Evolutionary conservation across 805 yeast genomes (phyloP).

Genomic region (Monosporozyma aerobia): DNA sequence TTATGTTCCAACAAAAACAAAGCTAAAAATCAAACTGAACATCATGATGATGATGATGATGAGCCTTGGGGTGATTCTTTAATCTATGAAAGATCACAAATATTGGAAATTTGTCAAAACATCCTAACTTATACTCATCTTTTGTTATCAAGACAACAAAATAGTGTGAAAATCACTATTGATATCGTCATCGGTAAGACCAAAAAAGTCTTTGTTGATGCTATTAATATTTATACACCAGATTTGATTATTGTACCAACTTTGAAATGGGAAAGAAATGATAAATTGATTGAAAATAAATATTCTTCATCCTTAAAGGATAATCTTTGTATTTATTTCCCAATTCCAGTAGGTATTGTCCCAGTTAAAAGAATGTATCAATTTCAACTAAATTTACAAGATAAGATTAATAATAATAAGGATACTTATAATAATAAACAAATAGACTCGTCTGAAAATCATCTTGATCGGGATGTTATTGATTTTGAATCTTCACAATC

Average conservation of each 20-base stretch:
- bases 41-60: too few relatives aligned
- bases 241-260: conserved; percentile 20
- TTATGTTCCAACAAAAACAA: background rate
- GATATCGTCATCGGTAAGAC: conserved; percentile 25
- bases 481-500: background rate
- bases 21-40: background rate
- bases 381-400: conserved; percentile 16
- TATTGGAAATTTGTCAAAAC: conserved; percentile 14
- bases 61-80: conserved; percentile 11
- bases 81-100: conserved; percentile 13
- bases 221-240: conserved; percentile 26
- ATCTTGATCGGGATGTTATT: too few relatives aligned
- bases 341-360: conserved; percentile 22
- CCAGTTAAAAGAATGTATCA: conserved; percentile 22
- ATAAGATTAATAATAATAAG: background rate
- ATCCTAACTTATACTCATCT: conserved; percentile 20
- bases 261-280: conserved; percentile 20
- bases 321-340: conserved; percentile 14
- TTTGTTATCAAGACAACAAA: conserved; percentile 16
- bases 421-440: background rate
- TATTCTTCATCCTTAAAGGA: conserved; percentile 16
- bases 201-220: conserved; percentile 17
- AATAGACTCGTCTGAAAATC: background rate
- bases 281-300: conserved; percentile 12
- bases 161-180: conserved; percentile 18